Conservation (phyloP, 2,329 filamentous ascomycete genomes). For the Ophiosphaerella herpotricha region DNA sequence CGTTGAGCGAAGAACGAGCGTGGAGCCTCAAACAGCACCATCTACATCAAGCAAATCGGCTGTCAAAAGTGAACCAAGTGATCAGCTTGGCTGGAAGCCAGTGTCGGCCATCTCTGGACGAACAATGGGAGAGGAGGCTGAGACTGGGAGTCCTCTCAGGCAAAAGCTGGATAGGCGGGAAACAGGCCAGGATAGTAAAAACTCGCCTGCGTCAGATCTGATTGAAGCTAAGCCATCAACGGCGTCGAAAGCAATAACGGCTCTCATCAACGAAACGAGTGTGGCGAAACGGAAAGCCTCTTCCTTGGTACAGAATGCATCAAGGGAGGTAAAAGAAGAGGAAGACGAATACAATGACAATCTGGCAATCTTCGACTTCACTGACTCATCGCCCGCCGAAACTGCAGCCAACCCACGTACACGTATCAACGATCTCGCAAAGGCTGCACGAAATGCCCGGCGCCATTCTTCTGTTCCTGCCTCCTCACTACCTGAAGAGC, state of each 20-base stretch:
- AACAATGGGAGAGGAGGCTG: slow-evolving; percentile 31
- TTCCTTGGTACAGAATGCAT: background rate
- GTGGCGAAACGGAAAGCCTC: slow-evolving; percentile 28
- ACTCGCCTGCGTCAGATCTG: slow-evolving; percentile 17
- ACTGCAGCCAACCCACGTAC: slow-evolving; percentile 16
- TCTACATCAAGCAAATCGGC: slow-evolving; percentile 22
- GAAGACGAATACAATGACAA: slow-evolving; percentile 23
- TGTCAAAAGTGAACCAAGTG: slow-evolving; percentile 35
- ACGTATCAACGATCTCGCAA: slow-evolving; percentile 35
- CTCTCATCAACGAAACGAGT: slow-evolving; percentile 38
- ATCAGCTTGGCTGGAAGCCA: slow-evolving; percentile 34
- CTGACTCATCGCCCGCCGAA: slow-evolving; percentile 38
- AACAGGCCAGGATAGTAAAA: slow-evolving; percentile 19
- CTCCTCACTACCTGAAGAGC: slow-evolving; percentile 8
- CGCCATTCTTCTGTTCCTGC: slow-evolving; percentile 42
- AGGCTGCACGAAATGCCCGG: slow-evolving; percentile 30
- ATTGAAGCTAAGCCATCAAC: slow-evolving; percentile 30
- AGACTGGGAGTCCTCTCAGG: slow-evolving; percentile 42
- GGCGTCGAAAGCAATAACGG: slow-evolving; percentile 40
- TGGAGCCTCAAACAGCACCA: slow-evolving; percentile 27
- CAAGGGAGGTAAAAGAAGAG: slow-evolving; percentile 16
- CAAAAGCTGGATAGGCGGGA: slow-evolving; percentile 39
- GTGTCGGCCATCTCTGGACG: slow-evolving; percentile 22
- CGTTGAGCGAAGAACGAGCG: slow-evolving; percentile 29
- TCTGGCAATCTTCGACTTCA: slow-evolving; percentile 47